These are phyloP conservation scores for Colletotrichum simmondsii DNA, from an alignment of 2,329 filamentous ascomycete species.

Conservation along the genomic window DNA sequence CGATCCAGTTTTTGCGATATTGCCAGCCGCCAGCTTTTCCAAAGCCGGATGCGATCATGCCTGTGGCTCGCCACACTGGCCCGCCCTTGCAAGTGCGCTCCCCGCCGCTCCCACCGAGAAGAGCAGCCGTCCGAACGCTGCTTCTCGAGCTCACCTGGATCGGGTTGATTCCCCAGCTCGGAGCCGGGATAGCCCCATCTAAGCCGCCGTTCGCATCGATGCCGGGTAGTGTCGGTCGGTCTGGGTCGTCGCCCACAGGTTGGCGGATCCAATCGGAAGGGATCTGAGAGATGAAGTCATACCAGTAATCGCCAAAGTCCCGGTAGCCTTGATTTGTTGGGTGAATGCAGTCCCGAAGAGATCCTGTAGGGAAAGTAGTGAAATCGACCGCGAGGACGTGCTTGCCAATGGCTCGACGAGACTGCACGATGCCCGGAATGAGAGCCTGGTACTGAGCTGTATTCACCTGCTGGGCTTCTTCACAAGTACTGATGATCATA, in stretches of 20 bases:
- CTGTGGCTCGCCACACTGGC: conserved; percentile 15
- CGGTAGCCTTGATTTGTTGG: conserved; percentile 36
- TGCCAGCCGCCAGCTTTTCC: conserved; percentile 32
- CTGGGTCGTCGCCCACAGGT: conserved; percentile 17
- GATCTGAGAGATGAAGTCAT: conserved; percentile 38
- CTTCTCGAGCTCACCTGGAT: not conserved
- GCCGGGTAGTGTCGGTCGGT: not conserved
- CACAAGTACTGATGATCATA: conserved; percentile 45
- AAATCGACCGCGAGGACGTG: conserved; percentile 46
- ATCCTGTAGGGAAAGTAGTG: conserved; percentile 37
- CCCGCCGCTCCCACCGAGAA: not conserved
- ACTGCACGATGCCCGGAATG: conserved; percentile 41
- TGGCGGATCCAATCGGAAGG: conserved; percentile 36
- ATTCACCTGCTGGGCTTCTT: conserved; percentile 35
- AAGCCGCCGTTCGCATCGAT: conserved; percentile 27
- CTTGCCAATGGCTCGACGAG: conserved; percentile 38
- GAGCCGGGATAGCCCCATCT: conserved; percentile 21
- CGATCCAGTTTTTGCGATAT: conserved; percentile 24
- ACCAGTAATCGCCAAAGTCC: conserved; percentile 38
- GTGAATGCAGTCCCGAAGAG: conserved; percentile 40
- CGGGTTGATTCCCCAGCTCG: conserved; percentile 20
- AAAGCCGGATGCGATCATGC: conserved; percentile 28
- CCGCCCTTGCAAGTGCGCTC: not conserved
- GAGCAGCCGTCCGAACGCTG: too few relatives aligned
- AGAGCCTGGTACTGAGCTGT: conserved; percentile 41